Evolutionary conservation across 2,329 filamentous ascomycete genomes (phyloP).

Genomic region (Claviceps purpurea): DNA sequence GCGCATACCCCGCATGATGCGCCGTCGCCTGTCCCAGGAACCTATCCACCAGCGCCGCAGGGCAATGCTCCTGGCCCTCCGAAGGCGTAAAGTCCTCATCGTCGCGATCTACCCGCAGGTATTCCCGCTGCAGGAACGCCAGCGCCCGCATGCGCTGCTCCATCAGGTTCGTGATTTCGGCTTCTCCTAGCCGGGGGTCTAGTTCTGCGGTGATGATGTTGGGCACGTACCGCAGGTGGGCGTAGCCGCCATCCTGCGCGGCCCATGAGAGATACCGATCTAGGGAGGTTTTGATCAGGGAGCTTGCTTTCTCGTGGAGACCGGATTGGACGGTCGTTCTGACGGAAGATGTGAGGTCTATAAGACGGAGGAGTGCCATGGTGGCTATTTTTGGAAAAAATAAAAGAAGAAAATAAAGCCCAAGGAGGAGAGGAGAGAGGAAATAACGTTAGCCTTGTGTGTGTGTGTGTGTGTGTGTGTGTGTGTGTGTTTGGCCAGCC

Average conservation of each 20-base stretch:
- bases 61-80: not conserved
- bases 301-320: conserved; percentile 17
- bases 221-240: conserved; percentile 20
- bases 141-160: conserved; percentile 21
- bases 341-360: conserved; percentile 25
- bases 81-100: conserved; percentile 18
- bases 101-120: conserved; percentile 16
- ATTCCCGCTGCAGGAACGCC: conserved; percentile 23
- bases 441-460: not conserved
- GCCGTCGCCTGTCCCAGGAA: conserved; percentile 1
- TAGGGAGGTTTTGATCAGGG: conserved; percentile 21
- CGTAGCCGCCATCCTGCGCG: conserved; percentile 26
- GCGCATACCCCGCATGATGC: conserved; percentile 1
- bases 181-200: conserved; percentile 15
- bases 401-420: too few relatives aligned
- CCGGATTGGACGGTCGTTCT: conserved; percentile 22
- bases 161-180: conserved; percentile 22
- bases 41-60: conserved; percentile 5
- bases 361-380: conserved; percentile 22
- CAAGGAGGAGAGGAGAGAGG: not conserved
- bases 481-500: too few relatives aligned
- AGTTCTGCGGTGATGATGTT: conserved; percentile 26
- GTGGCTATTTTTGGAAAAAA: conserved; percentile 19
- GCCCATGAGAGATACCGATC: conserved; percentile 26
- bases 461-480: not conserved